Base-by-base conservation (phyloP, 768 basidiomycete genomes). In the Termitomyces sp. region DNA sequence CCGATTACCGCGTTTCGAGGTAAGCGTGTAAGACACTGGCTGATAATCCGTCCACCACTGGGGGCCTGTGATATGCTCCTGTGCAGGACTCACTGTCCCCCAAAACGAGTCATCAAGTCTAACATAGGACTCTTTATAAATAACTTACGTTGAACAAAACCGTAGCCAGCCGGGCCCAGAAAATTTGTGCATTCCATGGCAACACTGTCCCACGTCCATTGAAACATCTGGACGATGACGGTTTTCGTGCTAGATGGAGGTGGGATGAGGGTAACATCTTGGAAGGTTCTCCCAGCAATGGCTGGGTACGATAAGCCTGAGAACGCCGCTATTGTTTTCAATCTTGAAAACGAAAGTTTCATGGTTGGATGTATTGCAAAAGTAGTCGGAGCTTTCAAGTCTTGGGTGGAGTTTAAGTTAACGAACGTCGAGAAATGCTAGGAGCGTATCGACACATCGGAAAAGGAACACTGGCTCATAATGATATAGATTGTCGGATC, bases 41-140 rank as follows among this genome's bases (percentile, higher is more conserved):
- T 80, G 87, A 64, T 89, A 88, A 65, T 88, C 87, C 0, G 87
- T 88, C 87, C 87, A 89, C 87, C 87, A 89, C 63, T 87, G 78
- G 2, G 72, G 12, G 4, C 86, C 87, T 14, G 70, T 62, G 43
- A 87, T 70, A 62, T 87, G 85, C 62, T 88, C 86, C 56, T 77
- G 75, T 3, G 85, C 75, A 0, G 84, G 83, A 65, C 78, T 79
- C 46, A 77, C 78, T 79, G 59, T 36, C 5, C 4, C 20, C 5
- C n/a, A 34, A 18, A 45, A n/a, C 39, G 43, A 51, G 43, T 59
- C 13, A 55, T 51, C 9, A 34, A 10, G n/a, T 6, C n/a, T 16
- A 22, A 22, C 7, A 10, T 12, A 4, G 16, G 16, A 30, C 18
- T 20, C 18, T 36, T 26, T 20, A 47, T 18, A 33, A 10, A 33